These are phyloP conservation scores for Punctularia strigosozonata DNA, from an alignment of 768 basidiomycete species.

Conservation along the genomic window DNA sequence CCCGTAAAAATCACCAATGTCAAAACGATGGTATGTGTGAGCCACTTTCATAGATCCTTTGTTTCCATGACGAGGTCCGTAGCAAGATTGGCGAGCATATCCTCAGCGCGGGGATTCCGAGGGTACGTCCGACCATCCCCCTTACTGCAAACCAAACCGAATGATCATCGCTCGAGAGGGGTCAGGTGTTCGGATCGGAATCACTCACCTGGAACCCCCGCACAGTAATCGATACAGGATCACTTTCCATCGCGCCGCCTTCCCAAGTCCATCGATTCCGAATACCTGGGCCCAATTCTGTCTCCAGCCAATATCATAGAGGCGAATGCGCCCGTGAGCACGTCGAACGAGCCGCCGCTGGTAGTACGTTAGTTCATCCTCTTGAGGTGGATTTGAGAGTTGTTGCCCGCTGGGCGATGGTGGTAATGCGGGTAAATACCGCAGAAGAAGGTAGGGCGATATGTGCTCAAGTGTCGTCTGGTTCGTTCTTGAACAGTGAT, in stretches of 20 bases:
- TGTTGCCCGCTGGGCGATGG: slow-evolving; percentile 19
- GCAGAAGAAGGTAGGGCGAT: slow-evolving; percentile 63
- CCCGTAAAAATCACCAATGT: too few species aligned
- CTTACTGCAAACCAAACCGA: slow-evolving; percentile 15
- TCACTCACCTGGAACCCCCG: slow-evolving; percentile 55
- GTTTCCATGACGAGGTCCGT: slow-evolving; percentile 43
- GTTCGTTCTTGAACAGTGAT: slow-evolving; percentile 43
- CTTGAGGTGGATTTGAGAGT: slow-evolving; percentile 59
- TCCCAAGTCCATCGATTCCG: slow-evolving; percentile 44
- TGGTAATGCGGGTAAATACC: slow-evolving; percentile 56
- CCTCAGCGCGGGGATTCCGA: slow-evolving; percentile 56
- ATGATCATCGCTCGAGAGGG: background rate
- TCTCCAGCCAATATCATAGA: slow-evolving; percentile 69
- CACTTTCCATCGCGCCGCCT: too few species aligned
- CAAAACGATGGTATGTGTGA: too few species aligned
- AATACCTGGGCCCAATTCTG: slow-evolving; percentile 61
- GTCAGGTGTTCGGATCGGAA: background rate
- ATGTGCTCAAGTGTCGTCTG: slow-evolving; percentile 78
- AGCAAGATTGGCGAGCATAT: slow-evolving; percentile 55
- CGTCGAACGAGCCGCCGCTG: slow-evolving; percentile 58
- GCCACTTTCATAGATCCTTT: slow-evolving; percentile 20
- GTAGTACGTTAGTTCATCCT: slow-evolving; percentile 53
- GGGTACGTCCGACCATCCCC: slow-evolving; percentile 64
- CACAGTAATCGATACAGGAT: slow-evolving; percentile 37
- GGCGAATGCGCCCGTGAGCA: slow-evolving; percentile 44